A percentile compares a stretch with the other conserved stretches of the same genome.
phyloP scores from a whole-genome alignment of 352 stramenopile genomes.

The Phytophthora pistaciae region DNA sequence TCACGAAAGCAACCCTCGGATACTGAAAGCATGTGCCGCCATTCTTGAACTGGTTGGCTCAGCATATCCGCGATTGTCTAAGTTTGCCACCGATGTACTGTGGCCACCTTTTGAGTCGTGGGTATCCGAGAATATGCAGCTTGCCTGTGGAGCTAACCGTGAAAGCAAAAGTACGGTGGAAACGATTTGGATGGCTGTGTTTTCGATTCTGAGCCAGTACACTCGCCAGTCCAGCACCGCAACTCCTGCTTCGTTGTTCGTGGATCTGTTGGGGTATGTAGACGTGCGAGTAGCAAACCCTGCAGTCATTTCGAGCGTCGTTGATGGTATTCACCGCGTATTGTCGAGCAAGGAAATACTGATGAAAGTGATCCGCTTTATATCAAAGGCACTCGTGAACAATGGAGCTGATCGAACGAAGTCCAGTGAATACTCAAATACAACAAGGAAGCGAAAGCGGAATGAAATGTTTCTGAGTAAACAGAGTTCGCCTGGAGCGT shows the following conservation, averaged over 20 bases:
- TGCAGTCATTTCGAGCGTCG: conserved; percentile 24
- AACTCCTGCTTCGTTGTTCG: conserved; percentile 31
- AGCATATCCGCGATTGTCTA: conserved; percentile 32
- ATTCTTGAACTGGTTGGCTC: conserved; percentile 43
- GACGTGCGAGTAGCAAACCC: conserved; percentile 24
- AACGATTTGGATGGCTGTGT: conserved; percentile 30
- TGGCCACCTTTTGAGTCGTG: conserved; percentile 50
- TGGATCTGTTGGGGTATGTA: conserved; percentile 34
- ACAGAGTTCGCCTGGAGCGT: not conserved
- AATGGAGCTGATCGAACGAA: conserved; percentile 2
- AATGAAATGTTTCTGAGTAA: conserved; percentile 11
- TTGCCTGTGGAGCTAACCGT: conserved; percentile 5
- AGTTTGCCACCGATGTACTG: conserved; percentile 41
- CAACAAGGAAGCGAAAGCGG: conserved; percentile 38
- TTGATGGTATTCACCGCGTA: conserved; percentile 34
- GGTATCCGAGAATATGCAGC: conserved; percentile 31
- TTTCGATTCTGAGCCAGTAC: conserved; percentile 42
- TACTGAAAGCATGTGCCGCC: conserved; percentile 22
- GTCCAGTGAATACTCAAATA: conserved; percentile 18
- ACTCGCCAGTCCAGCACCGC: conserved; percentile 28
- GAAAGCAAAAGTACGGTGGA: conserved; percentile 23
- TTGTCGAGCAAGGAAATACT: conserved; percentile 36
- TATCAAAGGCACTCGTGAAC: conserved; percentile 31
- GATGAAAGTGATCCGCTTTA: conserved; percentile 31
- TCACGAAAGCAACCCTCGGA: conserved; percentile 16